Evolutionary conservation across 2,329 filamentous ascomycete genomes (phyloP).

Genomic region (Verticillium tricorpus): DNA sequence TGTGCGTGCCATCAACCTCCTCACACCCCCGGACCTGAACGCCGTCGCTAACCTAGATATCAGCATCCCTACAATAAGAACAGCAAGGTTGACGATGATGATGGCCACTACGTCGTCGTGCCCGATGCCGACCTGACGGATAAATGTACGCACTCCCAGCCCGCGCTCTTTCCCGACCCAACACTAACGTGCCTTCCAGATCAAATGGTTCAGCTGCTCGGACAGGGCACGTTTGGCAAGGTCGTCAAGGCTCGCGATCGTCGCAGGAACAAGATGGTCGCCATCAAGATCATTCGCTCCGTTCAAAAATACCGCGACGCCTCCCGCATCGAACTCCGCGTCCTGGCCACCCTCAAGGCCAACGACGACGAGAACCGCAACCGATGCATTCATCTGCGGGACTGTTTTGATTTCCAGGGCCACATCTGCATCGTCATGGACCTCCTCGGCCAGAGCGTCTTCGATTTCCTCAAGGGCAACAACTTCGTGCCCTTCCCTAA

Average conservation of each 20-base stretch:
- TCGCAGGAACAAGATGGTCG: constrained; percentile 71
- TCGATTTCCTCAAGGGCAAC: constrained; percentile 96
- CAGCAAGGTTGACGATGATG: constrained; percentile 87
- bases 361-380: constrained; percentile 93
- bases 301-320: constrained; percentile 98
- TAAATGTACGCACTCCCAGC: constrained; percentile 64
- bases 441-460: constrained; percentile 87
- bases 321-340: constrained; percentile 87
- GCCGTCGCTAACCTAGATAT: not conserved
- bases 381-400: constrained; percentile 91
- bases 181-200: constrained; percentile 48
- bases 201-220: constrained; percentile 81
- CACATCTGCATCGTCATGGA: constrained; percentile 87
- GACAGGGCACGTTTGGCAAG: constrained; percentile 97
- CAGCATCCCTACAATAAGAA: constrained; percentile 44
- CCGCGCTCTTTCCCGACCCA: not conserved
- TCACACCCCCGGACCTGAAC: not conserved
- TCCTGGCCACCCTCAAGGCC: constrained; percentile 83
- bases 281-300: constrained; percentile 96
- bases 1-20: constrained; percentile 40
- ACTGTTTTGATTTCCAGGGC: constrained; percentile 95
- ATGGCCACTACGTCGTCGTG: constrained; percentile 93
- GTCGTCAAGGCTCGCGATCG: constrained; percentile 90
- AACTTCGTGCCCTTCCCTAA: constrained; percentile 95
- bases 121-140: constrained; percentile 83